Evolutionary conservation across 2,329 filamentous ascomycete species (phyloP), one percentile per base, ranked within the genome.

Genomic region (Hortaea werneckii): DNA sequence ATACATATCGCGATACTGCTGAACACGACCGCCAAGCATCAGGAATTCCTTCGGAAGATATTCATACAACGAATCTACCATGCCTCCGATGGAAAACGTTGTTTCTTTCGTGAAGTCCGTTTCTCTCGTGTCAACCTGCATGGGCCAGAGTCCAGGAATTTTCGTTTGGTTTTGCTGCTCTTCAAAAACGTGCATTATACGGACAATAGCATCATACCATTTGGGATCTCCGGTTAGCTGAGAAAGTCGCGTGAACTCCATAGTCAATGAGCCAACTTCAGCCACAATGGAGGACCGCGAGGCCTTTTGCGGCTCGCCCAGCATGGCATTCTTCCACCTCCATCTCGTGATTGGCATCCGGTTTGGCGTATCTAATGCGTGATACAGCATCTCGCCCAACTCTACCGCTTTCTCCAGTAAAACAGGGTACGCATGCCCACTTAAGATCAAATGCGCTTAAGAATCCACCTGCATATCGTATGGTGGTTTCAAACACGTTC

Each of bases 401-500:
- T 65, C 63, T 2, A 54, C 53, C 1, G 63, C 64, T 50, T 66
- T 67, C 13, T 54, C 52, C 11, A 66, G 55, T 2, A 65, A 52
- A 29, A 59, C 50, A 34, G 55, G 50, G 43, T 65, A 59, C 11
- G 51, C 55, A 44, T 50, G 42, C 6, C 40, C 48, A 40, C 46
- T 49, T 6, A 50, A 50, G 4, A 29, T 50, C 48, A 39, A 64
- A 65, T 1, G 60, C 61, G 8, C 58, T 46, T 4, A 67, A 47
- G 32, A 67, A 57, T 6, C 64, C 64, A 6, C 64, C 64, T 12
- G 66, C 47, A 48, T 67, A 62, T 9, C 64, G 53, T 60, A 73
- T 74, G 12, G 67, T 73, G 0, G 70, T 73, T 50, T 74, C 71
- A 48, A 73, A 73, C 2, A 74, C 64, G 46, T 72, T 73, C 51